These are phyloP conservation scores for Psidium friedrichsthalianum DNA, from an alignment of 345 rosid genomes.

Conservation along the genomic window DNA sequence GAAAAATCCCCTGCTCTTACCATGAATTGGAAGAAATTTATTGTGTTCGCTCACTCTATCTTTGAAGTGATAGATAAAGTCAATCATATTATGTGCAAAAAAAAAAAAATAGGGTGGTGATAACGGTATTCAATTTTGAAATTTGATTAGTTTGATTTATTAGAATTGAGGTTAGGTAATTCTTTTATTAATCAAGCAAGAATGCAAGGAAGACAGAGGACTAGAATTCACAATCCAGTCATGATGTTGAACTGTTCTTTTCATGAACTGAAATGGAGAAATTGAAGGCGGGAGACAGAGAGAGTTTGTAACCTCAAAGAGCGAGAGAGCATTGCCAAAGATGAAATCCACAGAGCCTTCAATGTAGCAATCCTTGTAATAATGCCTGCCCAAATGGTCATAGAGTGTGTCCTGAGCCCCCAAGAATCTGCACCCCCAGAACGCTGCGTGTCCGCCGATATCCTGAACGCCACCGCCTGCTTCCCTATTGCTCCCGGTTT, in stretches of 20 bases:
- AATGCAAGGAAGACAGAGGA: not conserved
- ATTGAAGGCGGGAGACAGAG: not conserved
- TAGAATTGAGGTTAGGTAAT: not conserved
- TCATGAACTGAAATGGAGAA: not conserved
- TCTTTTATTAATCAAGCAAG: not conserved
- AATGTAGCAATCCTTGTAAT: slow-evolving; percentile 90
- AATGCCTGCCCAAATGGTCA: slow-evolving; percentile 88
- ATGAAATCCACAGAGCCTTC: slow-evolving; percentile 95
- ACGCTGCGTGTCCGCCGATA: slow-evolving; percentile 75
- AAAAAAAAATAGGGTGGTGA: not conserved
- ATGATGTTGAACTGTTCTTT: not conserved
- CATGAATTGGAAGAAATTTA: not conserved
- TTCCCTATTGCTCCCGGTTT: slow-evolving; percentile 79
- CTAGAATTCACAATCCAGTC: not conserved
- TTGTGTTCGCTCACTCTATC: not conserved
- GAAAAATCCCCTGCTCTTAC: not conserved
- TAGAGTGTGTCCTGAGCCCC: slow-evolving; percentile 96
- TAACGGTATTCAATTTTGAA: not conserved
- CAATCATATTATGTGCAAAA: not conserved
- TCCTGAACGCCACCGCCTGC: slow-evolving; percentile 90
- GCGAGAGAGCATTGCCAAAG: slow-evolving; percentile 87
- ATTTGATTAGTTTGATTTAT: not conserved
- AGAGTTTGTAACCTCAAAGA: slow-evolving; percentile 37
- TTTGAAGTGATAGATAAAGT: not conserved
- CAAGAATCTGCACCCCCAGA: slow-evolving; percentile 68